Evolutionary conservation across 768 basidiomycete genomes (phyloP).

Genomic region (Boletus sp.): DNA sequence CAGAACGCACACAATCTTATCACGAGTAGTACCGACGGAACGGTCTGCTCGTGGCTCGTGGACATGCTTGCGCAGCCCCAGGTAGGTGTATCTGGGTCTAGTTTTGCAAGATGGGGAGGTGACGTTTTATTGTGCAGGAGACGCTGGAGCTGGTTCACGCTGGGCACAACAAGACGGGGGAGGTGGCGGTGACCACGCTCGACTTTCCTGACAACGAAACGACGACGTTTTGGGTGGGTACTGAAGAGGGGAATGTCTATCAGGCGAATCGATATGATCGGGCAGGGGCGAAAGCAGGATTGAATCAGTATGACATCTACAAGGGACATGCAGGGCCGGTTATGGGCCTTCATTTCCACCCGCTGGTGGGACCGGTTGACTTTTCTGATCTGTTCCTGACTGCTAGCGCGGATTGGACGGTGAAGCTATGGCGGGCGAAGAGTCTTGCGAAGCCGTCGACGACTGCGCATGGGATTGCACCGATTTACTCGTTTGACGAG

Average conservation of each 20-base stretch:
- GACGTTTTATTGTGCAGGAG: constrained; percentile 54
- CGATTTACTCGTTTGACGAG: constrained; percentile 93
- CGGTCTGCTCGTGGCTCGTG: constrained; percentile 95
- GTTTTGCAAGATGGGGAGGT: background rate
- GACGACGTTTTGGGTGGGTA: constrained; percentile 95
- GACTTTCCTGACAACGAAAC: constrained; percentile 97
- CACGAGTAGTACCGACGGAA: constrained; percentile 94
- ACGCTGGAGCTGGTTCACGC: constrained; percentile 85
- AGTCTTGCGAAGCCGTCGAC: constrained; percentile 72
- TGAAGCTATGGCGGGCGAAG: constrained; percentile 92
- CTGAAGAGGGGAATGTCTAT: constrained; percentile 96
- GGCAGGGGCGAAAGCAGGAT: constrained; percentile 92
- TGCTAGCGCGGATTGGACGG: constrained; percentile 95
- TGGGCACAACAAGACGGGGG: constrained; percentile 94
- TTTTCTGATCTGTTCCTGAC: constrained; percentile 95
- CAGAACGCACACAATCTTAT: constrained; percentile 98
- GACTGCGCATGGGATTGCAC: constrained; percentile 48
- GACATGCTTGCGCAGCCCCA: constrained; percentile 99
- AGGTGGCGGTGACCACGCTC: constrained; percentile 90
- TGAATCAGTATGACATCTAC: constrained; percentile 92
- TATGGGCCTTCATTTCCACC: constrained; percentile 94
- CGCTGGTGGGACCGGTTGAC: constrained; percentile 85
- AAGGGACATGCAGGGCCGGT: constrained; percentile 91
- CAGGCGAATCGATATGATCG: constrained; percentile 97
- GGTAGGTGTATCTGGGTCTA: constrained; percentile 39